A percentile compares a stretch with the other conserved stretches of the same genome.
Conservation (phyloP, 2,329 filamentous ascomycete genomes). For the Fusarium devonianum region DNA sequence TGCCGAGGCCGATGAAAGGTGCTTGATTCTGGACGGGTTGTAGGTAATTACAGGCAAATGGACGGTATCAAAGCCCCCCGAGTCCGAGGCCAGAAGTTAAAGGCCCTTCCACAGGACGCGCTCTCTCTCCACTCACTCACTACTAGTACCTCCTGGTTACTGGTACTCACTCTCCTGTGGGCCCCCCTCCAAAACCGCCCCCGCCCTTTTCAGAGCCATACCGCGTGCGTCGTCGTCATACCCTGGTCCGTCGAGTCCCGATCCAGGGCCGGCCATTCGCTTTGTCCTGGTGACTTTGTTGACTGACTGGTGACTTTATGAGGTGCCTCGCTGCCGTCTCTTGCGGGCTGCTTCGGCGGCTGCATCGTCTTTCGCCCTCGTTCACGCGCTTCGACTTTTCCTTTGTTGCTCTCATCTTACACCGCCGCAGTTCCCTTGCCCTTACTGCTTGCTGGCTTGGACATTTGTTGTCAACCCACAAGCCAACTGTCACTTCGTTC, state of each 20-base stretch:
- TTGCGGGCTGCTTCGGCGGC: background rate
- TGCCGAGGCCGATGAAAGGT: too few relatives aligned
- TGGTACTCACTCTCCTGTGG: background rate
- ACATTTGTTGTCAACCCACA: background rate
- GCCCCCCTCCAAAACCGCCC: conserved; percentile 1
- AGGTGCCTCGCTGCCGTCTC: conserved; percentile 17
- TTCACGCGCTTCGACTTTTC: background rate
- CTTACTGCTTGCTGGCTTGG: background rate
- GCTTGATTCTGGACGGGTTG: too few relatives aligned
- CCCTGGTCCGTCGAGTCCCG: conserved; percentile 6
- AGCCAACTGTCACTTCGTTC: too few relatives aligned
- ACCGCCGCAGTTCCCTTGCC: too few relatives aligned
- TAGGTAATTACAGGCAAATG: too few relatives aligned
- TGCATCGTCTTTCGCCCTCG: background rate
- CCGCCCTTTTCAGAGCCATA: conserved; percentile 30
- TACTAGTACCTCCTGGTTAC: too few relatives aligned
- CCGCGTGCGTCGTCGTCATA: conserved; percentile 28
- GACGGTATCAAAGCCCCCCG: too few relatives aligned
- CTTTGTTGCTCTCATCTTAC: too few relatives aligned
- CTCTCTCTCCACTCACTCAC: too few relatives aligned
- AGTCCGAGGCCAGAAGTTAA: too few relatives aligned
- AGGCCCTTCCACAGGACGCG: too few relatives aligned
- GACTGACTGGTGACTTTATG: conserved; percentile 25
- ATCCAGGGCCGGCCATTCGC: conserved; percentile 30
- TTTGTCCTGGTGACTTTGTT: conserved; percentile 24